A percentile compares a stretch with the other conserved stretches of the same genome.
These are phyloP conservation scores for Westerdykella aurantiaca DNA, from an alignment of 2,329 filamentous ascomycete species.

Conservation along the genomic window DNA sequence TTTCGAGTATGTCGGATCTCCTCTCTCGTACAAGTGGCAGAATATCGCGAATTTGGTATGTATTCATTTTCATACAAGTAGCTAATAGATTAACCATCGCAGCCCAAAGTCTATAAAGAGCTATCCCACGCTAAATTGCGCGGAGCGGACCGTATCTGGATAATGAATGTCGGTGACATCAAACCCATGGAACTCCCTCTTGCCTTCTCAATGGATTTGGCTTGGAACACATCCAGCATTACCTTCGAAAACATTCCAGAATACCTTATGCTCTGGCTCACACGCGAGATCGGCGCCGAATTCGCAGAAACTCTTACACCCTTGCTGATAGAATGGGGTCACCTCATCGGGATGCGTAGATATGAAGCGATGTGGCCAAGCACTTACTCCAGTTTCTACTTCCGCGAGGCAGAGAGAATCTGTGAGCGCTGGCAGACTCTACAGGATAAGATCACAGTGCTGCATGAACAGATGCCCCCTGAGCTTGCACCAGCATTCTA, in stretches of 20 bases:
- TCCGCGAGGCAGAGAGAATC: conserved; percentile 11
- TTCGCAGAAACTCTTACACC: conserved; percentile 1
- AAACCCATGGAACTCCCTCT: conserved; percentile 18
- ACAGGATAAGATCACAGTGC: conserved; percentile 1
- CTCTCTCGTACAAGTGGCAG: conserved; percentile 14
- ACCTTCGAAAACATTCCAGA: conserved; percentile 4
- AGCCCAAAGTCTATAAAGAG: conserved; percentile 12
- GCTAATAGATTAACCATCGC: not conserved
- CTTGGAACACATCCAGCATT: conserved; percentile 11
- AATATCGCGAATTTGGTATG: conserved; percentile 12
- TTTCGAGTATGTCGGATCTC: conserved; percentile 16
- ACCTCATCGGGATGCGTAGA: conserved; percentile 11
- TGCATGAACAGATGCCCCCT: conserved; percentile 36
- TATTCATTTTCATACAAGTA: not conserved
- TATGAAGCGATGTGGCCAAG: conserved; percentile 9
- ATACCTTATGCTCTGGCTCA: conserved; percentile 6
- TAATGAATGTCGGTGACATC: conserved; percentile 20
- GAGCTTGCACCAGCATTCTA: conserved; percentile 50
- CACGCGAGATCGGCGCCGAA: conserved; percentile 9
- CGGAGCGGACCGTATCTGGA: conserved; percentile 14
- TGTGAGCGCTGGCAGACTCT: conserved; percentile 8
- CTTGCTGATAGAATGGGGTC: conserved; percentile 3
- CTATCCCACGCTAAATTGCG: conserved; percentile 10
- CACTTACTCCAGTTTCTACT: conserved; percentile 11
- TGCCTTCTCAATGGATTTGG: conserved; percentile 15